Evolutionary conservation across 257 asterid genomes (phyloP), one percentile per base, ranked within the genome.

Genomic region (Linderniella brevidens): DNA sequence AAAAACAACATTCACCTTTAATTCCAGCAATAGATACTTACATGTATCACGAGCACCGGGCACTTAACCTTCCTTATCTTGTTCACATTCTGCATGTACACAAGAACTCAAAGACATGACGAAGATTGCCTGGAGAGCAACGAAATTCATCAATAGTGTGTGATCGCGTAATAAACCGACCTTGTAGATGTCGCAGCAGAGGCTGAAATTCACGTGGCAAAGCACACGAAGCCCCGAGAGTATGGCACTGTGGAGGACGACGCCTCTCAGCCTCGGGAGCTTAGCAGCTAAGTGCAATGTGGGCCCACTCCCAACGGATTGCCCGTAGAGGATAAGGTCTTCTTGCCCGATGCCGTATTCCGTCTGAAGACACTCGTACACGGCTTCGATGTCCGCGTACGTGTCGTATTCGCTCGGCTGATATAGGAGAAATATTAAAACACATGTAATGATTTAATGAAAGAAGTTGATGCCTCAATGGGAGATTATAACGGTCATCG

Each of bases 231-330:
- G 87, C 53, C 99, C 99, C 16, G 99, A 90, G 37, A 90, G 96
- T 53, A 90, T 90, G 53, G 96, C 99, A 60, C 99, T 90, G 67
- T 90, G 99, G 49, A 90, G 75, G 58, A 90, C 94, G 9, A 90
- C 96, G 35, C 96, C 99, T 67, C 99, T 81, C 71, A 90, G 56
- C 53, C 99, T 69, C 3, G 99, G 99, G 53, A 90, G 68, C 50
- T 72, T 68, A 57, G 99, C 86, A 17, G 99, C 99, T 66, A 90
- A 63, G 64, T 90, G 99, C 63, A 90, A 59, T 3, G 99, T 90
- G 44, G 99, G 96, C 44, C 99, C 99, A 59, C 99, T 90, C 58
- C 99, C 99, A 37, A 90, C 99, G 14, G 99, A 90, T 60, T 90
- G 99, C 25, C 99, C 99, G 36, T 90, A 90, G 8, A 90, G 66